Evolutionary conservation across 306 rosid genomes (phyloP).

Genomic region (Betula pendula): DNA sequence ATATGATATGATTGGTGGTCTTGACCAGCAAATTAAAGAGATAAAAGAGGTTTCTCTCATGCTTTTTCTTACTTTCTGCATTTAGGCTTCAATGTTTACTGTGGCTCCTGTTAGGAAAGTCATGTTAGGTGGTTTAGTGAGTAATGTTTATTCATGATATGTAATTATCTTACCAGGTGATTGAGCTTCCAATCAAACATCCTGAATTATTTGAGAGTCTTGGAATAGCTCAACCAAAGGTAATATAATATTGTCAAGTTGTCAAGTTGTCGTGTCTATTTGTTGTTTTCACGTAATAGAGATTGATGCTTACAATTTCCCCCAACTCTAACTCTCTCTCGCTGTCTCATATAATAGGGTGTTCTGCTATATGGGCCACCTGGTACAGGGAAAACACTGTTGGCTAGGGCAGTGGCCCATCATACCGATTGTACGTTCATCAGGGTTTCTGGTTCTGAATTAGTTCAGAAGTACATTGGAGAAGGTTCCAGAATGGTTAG

Average conservation of each 20-base stretch:
- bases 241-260: slow-evolving; percentile 31
- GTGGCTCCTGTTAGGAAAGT: not conserved
- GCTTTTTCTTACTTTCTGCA: slow-evolving; percentile 18
- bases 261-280: not conserved
- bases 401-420: slow-evolving; percentile 99
- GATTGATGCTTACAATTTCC: not conserved
- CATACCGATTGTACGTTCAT: slow-evolving; percentile 98
- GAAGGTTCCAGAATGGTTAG: slow-evolving; percentile 99
- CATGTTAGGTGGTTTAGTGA: slow-evolving; percentile 4
- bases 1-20: slow-evolving; percentile 99
- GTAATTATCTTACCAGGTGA: slow-evolving; percentile 58
- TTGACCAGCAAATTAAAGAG: slow-evolving; percentile 98
- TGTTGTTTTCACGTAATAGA: not conserved
- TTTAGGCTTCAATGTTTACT: not conserved
- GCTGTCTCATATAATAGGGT: slow-evolving; percentile 53
- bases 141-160: slow-evolving; percentile 11
- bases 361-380: slow-evolving; percentile 96
- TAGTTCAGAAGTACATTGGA: slow-evolving; percentile 98
- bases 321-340: not conserved
- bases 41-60: slow-evolving; percentile 73
- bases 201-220: slow-evolving; percentile 99
- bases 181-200: slow-evolving; percentile 96
- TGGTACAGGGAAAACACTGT: slow-evolving; percentile 92
- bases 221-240: slow-evolving; percentile 99
- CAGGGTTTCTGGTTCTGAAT: slow-evolving; percentile 98